Conservation (phyloP, 169 alveolate genomes). For the Eimeria sp. region DNA sequence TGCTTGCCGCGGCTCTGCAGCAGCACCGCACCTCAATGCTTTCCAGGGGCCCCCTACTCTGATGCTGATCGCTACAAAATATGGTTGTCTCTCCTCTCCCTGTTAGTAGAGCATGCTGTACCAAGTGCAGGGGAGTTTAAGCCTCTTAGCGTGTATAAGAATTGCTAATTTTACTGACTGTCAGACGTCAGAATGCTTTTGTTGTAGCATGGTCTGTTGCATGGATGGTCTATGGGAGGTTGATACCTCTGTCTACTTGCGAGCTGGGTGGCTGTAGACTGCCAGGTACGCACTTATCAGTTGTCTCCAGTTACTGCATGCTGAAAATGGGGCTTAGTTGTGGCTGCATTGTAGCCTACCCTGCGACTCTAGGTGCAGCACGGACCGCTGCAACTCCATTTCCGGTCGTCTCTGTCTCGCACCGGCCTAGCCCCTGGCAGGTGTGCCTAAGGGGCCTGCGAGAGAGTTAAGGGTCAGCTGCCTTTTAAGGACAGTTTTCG, state of each 20-base stretch:
- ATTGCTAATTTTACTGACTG: neutral
- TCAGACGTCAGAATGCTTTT: neutral
- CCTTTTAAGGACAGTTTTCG: neutral
- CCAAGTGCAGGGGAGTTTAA: neutral
- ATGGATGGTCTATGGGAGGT: too few species aligned
- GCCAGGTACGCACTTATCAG: neutral
- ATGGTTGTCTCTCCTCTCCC: neutral
- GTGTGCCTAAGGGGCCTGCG: neutral
- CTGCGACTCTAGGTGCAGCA: neutral
- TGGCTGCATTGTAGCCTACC: neutral
- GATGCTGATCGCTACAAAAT: neutral
- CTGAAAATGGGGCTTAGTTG: neutral
- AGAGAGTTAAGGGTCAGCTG: neutral
- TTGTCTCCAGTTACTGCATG: neutral
- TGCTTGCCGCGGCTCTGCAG: neutral
- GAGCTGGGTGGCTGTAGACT: neutral
- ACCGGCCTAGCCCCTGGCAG: neutral
- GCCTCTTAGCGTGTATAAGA: neutral
- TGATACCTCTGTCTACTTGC: neutral
- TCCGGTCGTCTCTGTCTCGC: too few species aligned
- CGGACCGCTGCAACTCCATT: neutral
- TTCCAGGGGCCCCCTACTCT: neutral
- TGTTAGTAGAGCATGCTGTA: neutral
- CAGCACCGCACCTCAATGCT: neutral
- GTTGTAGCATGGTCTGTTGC: neutral